A percentile compares a stretch with the other conserved stretches of the same genome.
Conservation (phyloP, 2,329 filamentous ascomycete genomes). For the Lomentospora prolificans region DNA sequence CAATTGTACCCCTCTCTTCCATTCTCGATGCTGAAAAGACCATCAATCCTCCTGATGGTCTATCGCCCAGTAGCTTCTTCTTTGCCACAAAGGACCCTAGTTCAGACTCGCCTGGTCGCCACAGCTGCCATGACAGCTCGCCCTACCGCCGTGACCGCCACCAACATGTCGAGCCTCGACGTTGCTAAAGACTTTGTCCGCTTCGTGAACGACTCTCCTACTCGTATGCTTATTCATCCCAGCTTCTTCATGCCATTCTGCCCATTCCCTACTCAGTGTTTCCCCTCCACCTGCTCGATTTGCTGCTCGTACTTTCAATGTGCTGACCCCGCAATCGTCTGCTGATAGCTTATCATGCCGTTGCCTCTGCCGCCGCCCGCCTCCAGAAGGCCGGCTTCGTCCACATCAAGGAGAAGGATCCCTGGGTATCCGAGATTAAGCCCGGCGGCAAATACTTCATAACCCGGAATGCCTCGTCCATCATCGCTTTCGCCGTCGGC, state of each 20-base stretch:
- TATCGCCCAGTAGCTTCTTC: slow-evolving; percentile 1
- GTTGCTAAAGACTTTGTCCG: slow-evolving; percentile 76
- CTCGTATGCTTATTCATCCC: slow-evolving; percentile 54
- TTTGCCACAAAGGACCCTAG: background rate
- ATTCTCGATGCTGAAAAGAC: slow-evolving; percentile 8
- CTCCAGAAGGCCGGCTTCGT: slow-evolving; percentile 78
- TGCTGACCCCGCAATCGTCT: background rate
- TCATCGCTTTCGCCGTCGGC: slow-evolving; percentile 87
- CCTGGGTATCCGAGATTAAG: slow-evolving; percentile 69
- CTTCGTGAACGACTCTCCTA: slow-evolving; percentile 91
- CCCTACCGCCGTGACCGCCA: slow-evolving; percentile 18
- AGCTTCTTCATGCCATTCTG: slow-evolving; percentile 39
- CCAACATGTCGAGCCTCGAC: slow-evolving; percentile 41
- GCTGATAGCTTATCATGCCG: slow-evolving; percentile 78
- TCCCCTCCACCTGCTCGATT: too few species aligned
- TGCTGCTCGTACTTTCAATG: too few species aligned
- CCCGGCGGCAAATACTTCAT: slow-evolving; percentile 95
- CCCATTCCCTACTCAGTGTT: slow-evolving; percentile 18
- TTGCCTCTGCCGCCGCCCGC: slow-evolving; percentile 64
- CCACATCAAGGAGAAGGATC: slow-evolving; percentile 81
- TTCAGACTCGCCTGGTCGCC: slow-evolving; percentile 9
- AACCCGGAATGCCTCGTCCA: slow-evolving; percentile 84
- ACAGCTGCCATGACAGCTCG: background rate
- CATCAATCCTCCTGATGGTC: slow-evolving; percentile 7
- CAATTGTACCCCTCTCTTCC: background rate